Conservation (phyloP, 805 yeast species). For the Wickerhamomyces hampshirensis region DNA sequence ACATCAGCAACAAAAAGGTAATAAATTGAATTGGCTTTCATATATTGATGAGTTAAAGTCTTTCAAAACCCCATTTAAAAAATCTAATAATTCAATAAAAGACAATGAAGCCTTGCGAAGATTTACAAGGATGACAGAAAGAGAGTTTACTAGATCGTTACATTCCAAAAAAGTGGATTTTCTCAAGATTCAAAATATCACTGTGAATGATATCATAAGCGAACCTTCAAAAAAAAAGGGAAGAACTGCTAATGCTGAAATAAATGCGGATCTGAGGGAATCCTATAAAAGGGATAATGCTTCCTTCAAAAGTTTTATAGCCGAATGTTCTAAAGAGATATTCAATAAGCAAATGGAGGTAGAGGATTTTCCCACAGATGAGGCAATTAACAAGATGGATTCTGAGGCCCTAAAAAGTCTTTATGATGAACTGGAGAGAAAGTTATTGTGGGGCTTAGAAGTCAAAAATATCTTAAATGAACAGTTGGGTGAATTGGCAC, state of each 20-base stretch:
- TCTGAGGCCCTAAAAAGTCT: constrained; percentile 13
- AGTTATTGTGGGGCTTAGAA: constrained; percentile 33
- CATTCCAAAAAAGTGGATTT: constrained; percentile 18
- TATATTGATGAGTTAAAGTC: constrained; percentile 12
- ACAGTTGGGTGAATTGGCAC: constrained; percentile 26
- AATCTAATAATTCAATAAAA: neutral
- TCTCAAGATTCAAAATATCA: constrained; percentile 21
- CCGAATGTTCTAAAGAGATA: constrained; percentile 3
- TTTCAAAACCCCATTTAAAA: constrained; percentile 1
- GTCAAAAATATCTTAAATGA: constrained; percentile 33
- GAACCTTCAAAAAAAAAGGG: constrained; percentile 24
- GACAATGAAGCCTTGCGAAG: constrained; percentile 2
- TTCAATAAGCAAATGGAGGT: constrained; percentile 7
- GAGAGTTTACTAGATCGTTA: constrained; percentile 8
- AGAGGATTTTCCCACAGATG: constrained; percentile 19
- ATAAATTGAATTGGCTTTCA: constrained; percentile 14
- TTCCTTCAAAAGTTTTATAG: constrained; percentile 4
- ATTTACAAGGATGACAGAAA: constrained; percentile 7
- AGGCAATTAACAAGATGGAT: constrained; percentile 11
- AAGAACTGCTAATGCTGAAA: constrained; percentile 23
- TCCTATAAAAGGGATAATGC: constrained; percentile 14
- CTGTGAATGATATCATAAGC: constrained; percentile 20
- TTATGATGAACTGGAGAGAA: constrained; percentile 28
- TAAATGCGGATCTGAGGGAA: constrained; percentile 19
- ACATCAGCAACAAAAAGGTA: constrained; percentile 29